Conservation (phyloP, 2,329 filamentous ascomycete species). For the Uncinocarpus reesii region DNA sequence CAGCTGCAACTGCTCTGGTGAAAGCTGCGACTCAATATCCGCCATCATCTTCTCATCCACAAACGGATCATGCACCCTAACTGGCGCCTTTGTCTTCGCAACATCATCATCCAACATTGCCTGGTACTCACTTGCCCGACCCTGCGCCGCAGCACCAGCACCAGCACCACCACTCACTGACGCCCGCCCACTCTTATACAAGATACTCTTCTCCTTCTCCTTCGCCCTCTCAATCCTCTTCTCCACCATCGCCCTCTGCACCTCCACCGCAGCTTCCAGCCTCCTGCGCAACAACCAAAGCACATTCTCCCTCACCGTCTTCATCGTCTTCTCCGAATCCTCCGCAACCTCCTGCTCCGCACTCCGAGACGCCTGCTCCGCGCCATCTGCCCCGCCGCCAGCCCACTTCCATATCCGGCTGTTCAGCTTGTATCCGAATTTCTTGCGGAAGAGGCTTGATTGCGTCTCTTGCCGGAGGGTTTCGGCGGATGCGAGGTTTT, state of each 20-base stretch:
- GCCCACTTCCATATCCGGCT: conserved; percentile 58
- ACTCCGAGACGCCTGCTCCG: conserved; percentile 39
- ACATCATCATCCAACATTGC: conserved; percentile 23
- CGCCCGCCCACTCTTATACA: conserved; percentile 55
- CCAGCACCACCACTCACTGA: conserved; percentile 13
- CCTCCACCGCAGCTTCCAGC: conserved; percentile 63
- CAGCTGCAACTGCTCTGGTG: conserved; percentile 76
- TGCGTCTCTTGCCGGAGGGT: conserved; percentile 69
- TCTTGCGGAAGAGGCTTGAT: conserved; percentile 58
- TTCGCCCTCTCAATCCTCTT: conserved; percentile 71
- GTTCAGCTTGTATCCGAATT: conserved; percentile 46
- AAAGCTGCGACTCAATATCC: conserved; percentile 51
- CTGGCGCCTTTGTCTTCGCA: conserved; percentile 18
- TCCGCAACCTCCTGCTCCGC: conserved; percentile 64
- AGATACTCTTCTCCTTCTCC: conserved; percentile 77
- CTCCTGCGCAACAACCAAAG: conserved; percentile 69
- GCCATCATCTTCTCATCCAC: conserved; percentile 28
- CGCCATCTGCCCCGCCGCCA: conserved; percentile 33
- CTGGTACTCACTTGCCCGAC: conserved; percentile 12
- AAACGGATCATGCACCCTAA: conserved; percentile 22
- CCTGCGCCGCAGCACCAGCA: conserved; percentile 15
- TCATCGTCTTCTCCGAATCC: conserved; percentile 54
- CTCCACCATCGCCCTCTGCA: conserved; percentile 89
- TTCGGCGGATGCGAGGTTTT: conserved; percentile 69
- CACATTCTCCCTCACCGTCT: conserved; percentile 67